Evolutionary conservation across 305 asterid species (phyloP).

Genomic region (Fraxinus sp.): DNA sequence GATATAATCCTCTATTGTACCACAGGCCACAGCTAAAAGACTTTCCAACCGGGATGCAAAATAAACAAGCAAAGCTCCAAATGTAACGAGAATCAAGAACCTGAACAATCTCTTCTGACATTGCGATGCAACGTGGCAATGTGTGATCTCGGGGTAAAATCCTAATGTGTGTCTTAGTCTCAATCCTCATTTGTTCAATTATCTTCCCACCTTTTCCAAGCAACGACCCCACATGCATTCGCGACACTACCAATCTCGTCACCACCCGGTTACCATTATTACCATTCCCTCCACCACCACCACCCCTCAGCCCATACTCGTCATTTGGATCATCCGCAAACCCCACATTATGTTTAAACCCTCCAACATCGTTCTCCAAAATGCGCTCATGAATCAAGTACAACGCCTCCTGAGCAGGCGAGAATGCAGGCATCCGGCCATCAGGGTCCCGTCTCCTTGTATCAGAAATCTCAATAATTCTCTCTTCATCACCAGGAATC

Average conservation of each 20-base stretch:
- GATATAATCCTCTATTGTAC: neutral
- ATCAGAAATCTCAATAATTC: slow-evolving; percentile 93
- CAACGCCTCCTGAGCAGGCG: slow-evolving; percentile 96
- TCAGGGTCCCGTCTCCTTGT: slow-evolving; percentile 80
- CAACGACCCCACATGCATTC: slow-evolving; percentile 88
- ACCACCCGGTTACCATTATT: slow-evolving; percentile 51
- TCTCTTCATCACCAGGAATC: slow-evolving; percentile 81
- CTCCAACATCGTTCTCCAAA: slow-evolving; percentile 61
- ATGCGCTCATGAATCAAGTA: slow-evolving; percentile 79
- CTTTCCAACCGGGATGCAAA: neutral
- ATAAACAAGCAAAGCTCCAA: slow-evolving; percentile 28
- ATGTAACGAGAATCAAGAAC: slow-evolving; percentile 44
- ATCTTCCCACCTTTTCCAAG: slow-evolving; percentile 97
- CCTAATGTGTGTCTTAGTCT: slow-evolving; percentile 90
- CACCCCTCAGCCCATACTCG: slow-evolving; percentile 50
- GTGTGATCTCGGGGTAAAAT: slow-evolving; percentile 85
- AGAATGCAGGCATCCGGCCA: slow-evolving; percentile 71
- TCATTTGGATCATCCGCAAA: slow-evolving; percentile 49
- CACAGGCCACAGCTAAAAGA: neutral
- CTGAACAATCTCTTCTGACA: slow-evolving; percentile 99
- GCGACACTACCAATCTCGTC: slow-evolving; percentile 83
- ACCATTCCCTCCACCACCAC: slow-evolving; percentile 42
- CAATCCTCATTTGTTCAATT: slow-evolving; percentile 92
- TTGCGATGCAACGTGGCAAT: slow-evolving; percentile 79
- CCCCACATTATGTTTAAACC: slow-evolving; percentile 46